phyloP scores from a whole-genome alignment of 345 rosid species.

The Camelina laxa region DNA sequence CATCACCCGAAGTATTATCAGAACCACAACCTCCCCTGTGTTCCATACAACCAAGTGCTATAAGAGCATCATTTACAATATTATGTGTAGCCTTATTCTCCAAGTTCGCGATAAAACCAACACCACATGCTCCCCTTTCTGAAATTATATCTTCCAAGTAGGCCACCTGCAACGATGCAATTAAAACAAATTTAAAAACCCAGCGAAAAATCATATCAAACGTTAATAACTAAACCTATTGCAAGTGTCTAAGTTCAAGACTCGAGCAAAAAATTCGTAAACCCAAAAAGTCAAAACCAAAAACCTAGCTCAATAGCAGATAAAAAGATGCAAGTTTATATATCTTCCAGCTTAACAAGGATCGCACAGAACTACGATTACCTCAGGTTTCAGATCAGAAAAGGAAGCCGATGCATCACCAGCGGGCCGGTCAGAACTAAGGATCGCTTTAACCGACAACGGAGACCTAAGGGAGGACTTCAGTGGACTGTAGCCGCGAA shows the following conservation, averaged over 20 bases:
- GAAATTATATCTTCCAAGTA: constrained; percentile 84
- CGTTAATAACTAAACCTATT: neutral
- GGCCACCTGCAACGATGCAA: constrained; percentile 57
- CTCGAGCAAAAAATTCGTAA: neutral
- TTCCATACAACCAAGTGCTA: constrained; percentile 98
- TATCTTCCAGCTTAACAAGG: constrained; percentile 1
- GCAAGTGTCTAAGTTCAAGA: neutral
- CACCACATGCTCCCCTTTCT: constrained; percentile 98
- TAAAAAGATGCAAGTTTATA: constrained; percentile 22
- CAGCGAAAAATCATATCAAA: neutral
- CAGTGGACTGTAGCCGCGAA: constrained; percentile 45
- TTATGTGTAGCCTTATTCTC: constrained; percentile 85
- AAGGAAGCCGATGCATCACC: constrained; percentile 44
- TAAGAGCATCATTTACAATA: constrained; percentile 75
- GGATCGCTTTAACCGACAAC: constrained; percentile 50
- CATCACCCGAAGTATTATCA: constrained; percentile 97
- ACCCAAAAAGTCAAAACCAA: constrained; percentile 23
- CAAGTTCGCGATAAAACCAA: constrained; percentile 91
- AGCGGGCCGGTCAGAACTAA: constrained; percentile 52
- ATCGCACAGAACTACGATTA: constrained; percentile 19
- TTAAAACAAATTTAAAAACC: neutral
- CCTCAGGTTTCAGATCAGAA: constrained; percentile 44
- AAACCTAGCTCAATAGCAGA: constrained; percentile 24
- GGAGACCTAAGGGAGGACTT: constrained; percentile 40
- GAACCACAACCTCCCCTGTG: constrained; percentile 99